phyloP scores from a whole-genome alignment of 2,329 filamentous ascomycete genomes.

The Pseudofabraea citricarpa region DNA sequence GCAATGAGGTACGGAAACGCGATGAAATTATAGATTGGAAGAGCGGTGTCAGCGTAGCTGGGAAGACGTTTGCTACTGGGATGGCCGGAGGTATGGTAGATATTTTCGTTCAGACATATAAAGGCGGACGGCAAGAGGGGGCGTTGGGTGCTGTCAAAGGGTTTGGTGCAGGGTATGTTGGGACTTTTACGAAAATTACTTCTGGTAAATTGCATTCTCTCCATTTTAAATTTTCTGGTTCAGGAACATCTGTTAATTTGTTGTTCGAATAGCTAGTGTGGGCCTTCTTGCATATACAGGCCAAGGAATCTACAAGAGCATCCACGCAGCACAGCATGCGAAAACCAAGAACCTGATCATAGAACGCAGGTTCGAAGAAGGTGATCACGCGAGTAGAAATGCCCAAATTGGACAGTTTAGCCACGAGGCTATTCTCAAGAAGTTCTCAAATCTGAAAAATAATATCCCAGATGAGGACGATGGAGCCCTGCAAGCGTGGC shows the following conservation, averaged over 20 bases:
- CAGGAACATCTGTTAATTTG: no score
- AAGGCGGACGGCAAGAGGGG: constrained; percentile 11
- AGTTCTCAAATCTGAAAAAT: neutral
- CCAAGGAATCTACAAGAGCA: neutral
- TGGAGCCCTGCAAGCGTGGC: no score
- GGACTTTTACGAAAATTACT: constrained; percentile 5
- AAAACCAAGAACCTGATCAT: neutral
- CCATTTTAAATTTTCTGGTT: no score
- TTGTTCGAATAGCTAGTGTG: neutral
- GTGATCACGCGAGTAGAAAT: neutral
- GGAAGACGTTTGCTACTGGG: constrained; percentile 45
- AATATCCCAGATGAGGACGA: no score
- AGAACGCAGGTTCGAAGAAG: neutral
- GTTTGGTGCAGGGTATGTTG: constrained; percentile 9
- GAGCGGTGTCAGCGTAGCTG: constrained; percentile 69
- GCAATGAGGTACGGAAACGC: constrained; percentile 76
- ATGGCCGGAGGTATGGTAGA: constrained; percentile 9
- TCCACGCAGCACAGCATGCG: neutral
- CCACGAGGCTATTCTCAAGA: neutral
- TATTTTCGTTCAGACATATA: constrained; percentile 11
- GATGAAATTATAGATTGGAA: constrained; percentile 72
- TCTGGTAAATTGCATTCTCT: constrained; percentile 7
- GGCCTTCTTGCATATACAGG: neutral
- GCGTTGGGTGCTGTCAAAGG: constrained; percentile 8
- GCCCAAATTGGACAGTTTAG: neutral